A percentile compares a stretch with the other conserved stretches of the same genome.
Conservation (phyloP, 192 early-diverging fungal genomes). For the Entrophospora sp. region DNA sequence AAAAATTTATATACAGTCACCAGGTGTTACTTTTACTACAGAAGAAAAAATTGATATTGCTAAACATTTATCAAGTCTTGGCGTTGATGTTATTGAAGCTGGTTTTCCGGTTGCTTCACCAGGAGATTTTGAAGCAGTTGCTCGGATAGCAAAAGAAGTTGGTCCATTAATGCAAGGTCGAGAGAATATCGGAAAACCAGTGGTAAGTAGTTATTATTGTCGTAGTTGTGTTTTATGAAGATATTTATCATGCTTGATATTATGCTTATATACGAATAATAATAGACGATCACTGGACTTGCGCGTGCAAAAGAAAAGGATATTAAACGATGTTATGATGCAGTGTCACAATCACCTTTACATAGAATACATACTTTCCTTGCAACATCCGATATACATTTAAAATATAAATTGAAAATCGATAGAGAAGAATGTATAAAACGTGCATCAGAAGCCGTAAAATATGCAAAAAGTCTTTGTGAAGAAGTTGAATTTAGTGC, state of each 20-base stretch:
- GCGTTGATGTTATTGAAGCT: conserved; percentile 93
- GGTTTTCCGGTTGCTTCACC: conserved; percentile 91
- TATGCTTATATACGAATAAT: neutral
- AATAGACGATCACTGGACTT: conserved; percentile 74
- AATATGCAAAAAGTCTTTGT: conserved; percentile 68
- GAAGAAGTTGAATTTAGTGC: conserved; percentile 90
- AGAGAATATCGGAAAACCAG: conserved; percentile 66
- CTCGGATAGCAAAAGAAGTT: conserved; percentile 88
- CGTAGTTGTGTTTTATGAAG: too few relatives aligned
- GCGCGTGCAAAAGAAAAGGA: conserved; percentile 79
- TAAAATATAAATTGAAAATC: conserved; percentile 91
- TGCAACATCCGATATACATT: conserved; percentile 94
- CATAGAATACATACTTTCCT: conserved; percentile 93
- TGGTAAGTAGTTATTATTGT: conserved; percentile 47
- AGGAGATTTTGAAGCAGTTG: conserved; percentile 93
- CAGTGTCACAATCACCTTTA: conserved; percentile 74
- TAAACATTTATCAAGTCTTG: conserved; percentile 82
- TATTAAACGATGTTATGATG: conserved; percentile 84
- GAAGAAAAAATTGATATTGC: conserved; percentile 96
- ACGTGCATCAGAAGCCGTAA: conserved; percentile 72
- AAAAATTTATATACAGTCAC: conserved; percentile 52
- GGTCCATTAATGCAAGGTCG: conserved; percentile 77
- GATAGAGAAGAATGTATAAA: conserved; percentile 74
- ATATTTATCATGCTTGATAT: too few relatives aligned
- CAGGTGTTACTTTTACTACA: conserved; percentile 86